Base-by-base conservation (phyloP, 805 yeast species). In the Kodamaea restingae region DNA sequence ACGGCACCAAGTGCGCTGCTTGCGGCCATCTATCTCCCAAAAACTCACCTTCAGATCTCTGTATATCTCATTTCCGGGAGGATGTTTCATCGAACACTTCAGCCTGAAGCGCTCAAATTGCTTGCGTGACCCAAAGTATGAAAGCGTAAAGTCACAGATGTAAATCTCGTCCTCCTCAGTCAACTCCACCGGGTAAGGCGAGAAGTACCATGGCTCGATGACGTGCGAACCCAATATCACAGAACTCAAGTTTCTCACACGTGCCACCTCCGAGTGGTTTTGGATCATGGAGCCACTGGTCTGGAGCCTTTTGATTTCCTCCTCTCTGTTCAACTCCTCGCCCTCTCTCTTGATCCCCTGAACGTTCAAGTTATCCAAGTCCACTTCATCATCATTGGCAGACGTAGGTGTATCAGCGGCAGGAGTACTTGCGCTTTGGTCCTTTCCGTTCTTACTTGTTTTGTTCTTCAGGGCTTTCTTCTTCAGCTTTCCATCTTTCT, bases 201-300 rank as follows among this genome's bases (percentile, higher is more conserved):
- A 85, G 55, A 93, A 93, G 63, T 93, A 93, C 99, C 99, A 93
- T 2, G 99, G 98, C 59, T 93, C 99, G 38, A 93, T 88, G 50
- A 85, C 84, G 60, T 81, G 88, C 46, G 83, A 84, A 1, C 98
- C 99, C 64, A 93, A 78, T 3, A 87, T 82, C 4, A 93, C 78
- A 39, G 77, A 74, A 34, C 76, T 71, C 46, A 93, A 71, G 56
- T 93, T 93, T 49, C 98, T 75, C 34, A 93, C 96, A 40, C 93
- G 73, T 0, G 98, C 88, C 17, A 91, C 85, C 55, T 91, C 98
- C 45, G 82, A 83, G 43, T 75, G 72, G 50, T 74, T 76, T 62
- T 93, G 98, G 8, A 93, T 85, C 98, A 93, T 93, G 0, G 98
- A 90, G 2, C 98, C 98, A n/a, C 95, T 74, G 0, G 96, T 88